These are phyloP conservation scores for Astrothelium subdiscretum DNA, from an alignment of 495 filamentous ascomycete species.

Conservation along the genomic window DNA sequence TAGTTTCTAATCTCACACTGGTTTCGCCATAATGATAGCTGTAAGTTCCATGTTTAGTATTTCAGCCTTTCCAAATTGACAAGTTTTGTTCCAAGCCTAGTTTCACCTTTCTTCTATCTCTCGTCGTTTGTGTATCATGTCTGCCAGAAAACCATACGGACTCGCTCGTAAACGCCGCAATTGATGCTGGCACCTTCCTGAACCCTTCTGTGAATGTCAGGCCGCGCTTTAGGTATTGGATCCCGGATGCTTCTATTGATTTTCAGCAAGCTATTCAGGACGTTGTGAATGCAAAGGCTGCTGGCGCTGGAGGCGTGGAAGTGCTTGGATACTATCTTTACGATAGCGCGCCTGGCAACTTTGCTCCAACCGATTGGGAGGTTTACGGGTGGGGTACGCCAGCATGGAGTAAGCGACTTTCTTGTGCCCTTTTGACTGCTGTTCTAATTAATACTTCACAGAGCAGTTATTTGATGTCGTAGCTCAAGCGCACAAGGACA, in stretches of 20 bases:
- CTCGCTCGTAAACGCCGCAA: slow-evolving; percentile 7
- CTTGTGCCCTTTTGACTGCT: background rate
- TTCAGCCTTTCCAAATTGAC: background rate
- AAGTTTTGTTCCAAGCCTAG: background rate
- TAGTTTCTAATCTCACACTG: background rate
- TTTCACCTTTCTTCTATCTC: background rate
- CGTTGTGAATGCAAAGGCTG: slow-evolving; percentile 23
- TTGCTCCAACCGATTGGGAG: slow-evolving; percentile 29
- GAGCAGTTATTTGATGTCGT: slow-evolving; percentile 26
- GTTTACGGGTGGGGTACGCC: slow-evolving; percentile 38
- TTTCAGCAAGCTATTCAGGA: slow-evolving; percentile 22
- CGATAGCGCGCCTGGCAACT: slow-evolving; percentile 12
- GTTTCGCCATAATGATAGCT: background rate
- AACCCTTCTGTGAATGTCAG: slow-evolving; percentile 9
- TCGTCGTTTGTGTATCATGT: background rate
- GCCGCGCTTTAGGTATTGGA: slow-evolving; percentile 14
- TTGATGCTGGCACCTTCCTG: slow-evolving; percentile 11
- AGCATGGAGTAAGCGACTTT: slow-evolving; percentile 20
- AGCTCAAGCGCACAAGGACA: slow-evolving; percentile 28
- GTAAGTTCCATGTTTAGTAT: background rate
- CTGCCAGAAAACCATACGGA: slow-evolving; percentile 2
- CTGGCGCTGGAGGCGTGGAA: slow-evolving; percentile 35
- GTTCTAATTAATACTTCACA: background rate
- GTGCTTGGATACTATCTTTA: slow-evolving; percentile 34
- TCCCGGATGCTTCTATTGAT: slow-evolving; percentile 35